Percentiles rank a stretch among this genome's conserved stretches.
Conservation (phyloP, 1,284 basidiomycete genomes). For the Ganoderma leucocontextum region DNA sequence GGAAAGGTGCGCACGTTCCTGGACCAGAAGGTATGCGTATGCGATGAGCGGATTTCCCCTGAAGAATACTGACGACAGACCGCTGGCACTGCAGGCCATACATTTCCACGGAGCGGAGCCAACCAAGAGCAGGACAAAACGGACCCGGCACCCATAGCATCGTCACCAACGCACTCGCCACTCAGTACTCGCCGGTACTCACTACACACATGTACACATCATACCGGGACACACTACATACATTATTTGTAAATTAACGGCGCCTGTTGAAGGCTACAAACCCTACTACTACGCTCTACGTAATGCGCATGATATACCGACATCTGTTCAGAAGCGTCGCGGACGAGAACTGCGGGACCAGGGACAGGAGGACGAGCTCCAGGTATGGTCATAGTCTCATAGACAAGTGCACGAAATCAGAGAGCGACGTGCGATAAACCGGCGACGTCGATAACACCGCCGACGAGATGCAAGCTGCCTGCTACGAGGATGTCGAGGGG, state of each 20-base stretch:
- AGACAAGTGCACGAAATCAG: slow-evolving; percentile 19
- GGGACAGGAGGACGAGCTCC: not conserved
- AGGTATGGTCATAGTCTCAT: not conserved
- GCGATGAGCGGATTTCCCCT: not conserved
- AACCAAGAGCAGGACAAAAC: slow-evolving; percentile 35
- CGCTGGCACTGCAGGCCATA: slow-evolving; percentile 50
- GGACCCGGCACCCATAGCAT: slow-evolving; percentile 32
- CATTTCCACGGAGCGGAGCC: slow-evolving; percentile 55
- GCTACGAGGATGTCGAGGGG: slow-evolving; percentile 80
- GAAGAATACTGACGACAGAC: not conserved
- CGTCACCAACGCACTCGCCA: not conserved
- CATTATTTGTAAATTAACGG: slow-evolving; percentile 33
- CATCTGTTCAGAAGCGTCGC: not conserved
- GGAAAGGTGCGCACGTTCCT: slow-evolving; percentile 58
- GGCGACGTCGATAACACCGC: slow-evolving; percentile 93
- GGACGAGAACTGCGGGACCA: not conserved
- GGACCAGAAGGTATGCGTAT: slow-evolving; percentile 58
- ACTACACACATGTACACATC: not conserved
- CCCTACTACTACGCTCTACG: slow-evolving; percentile 21
- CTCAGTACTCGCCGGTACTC: not conserved
- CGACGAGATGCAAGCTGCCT: slow-evolving; percentile 95
- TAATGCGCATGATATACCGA: slow-evolving; percentile 1
- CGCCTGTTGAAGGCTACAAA: slow-evolving; percentile 38
- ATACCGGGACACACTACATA: slow-evolving; percentile 11
- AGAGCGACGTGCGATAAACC: slow-evolving; percentile 74